These are phyloP conservation scores for Suillus paluster DNA, from an alignment of 768 basidiomycete species.

Conservation along the genomic window DNA sequence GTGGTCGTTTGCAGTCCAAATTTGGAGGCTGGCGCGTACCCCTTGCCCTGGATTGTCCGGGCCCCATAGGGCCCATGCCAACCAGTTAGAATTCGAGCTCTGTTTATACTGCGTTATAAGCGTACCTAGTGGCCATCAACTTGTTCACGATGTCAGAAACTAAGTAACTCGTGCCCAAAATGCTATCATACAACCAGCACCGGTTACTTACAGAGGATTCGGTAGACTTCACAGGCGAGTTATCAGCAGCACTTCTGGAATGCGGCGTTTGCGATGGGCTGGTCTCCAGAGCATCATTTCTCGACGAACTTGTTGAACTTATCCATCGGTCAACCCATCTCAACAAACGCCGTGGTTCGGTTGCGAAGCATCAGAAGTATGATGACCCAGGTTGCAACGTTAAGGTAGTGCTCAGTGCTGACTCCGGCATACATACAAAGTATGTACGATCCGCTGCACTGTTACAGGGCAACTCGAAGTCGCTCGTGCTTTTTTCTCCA, in stretches of 20 bases:
- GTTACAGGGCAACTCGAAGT: constrained; percentile 35
- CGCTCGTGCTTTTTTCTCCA: constrained; percentile 44
- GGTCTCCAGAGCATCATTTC: constrained; percentile 48
- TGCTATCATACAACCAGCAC: constrained; percentile 31
- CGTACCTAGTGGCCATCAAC: constrained; percentile 46
- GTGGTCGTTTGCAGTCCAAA: constrained; percentile 36
- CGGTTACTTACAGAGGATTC: constrained; percentile 39
- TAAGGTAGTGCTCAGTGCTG: constrained; percentile 52
- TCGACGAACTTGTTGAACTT: constrained; percentile 50
- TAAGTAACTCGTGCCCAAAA: neutral
- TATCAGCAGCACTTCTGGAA: neutral
- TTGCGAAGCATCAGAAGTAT: constrained; percentile 25
- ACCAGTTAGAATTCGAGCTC: constrained; percentile 35
- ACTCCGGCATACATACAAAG: constrained; percentile 39
- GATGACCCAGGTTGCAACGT: constrained; percentile 28
- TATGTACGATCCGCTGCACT: constrained; percentile 40
- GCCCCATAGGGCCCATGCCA: constrained; percentile 43
- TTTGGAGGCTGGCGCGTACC: constrained; percentile 62
- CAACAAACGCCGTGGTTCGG: constrained; percentile 50
- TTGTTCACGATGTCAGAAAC: constrained; percentile 49
- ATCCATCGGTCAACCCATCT: constrained; percentile 51
- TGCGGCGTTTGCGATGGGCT: neutral
- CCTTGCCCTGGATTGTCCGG: constrained; percentile 47
- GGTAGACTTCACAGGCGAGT: constrained; percentile 51
- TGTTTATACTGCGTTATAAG: constrained; percentile 46